Percentiles rank a stretch among this genome's conserved stretches.
phyloP scores from a whole-genome alignment of 495 filamentous ascomycete genomes.

The Hypoxylon lenormandii region DNA sequence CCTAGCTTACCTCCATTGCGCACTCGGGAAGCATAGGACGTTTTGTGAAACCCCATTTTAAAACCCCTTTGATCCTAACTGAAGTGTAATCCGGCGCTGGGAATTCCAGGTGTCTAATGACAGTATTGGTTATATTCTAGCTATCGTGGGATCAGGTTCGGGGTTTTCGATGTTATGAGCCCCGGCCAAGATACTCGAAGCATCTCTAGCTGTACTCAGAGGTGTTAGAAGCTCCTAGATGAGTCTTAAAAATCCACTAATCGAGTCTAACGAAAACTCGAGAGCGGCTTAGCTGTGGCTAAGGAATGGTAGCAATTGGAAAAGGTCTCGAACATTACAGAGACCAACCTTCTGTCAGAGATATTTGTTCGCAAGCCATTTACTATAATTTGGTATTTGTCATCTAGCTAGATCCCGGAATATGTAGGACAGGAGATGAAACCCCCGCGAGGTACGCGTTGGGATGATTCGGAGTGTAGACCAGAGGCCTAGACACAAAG shows the following conservation, averaged over 20 bases:
- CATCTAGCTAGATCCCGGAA: conserved; percentile 10
- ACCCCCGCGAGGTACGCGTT: conserved; percentile 12
- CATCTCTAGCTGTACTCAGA: background rate
- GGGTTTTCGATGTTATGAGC: conserved; percentile 1
- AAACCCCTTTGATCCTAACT: too few species aligned
- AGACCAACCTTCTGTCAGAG: too few species aligned
- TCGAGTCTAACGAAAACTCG: too few species aligned
- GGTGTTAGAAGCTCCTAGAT: background rate
- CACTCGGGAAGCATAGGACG: too few species aligned
- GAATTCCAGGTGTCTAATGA: background rate
- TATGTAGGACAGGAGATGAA: conserved; percentile 15
- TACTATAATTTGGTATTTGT: background rate
- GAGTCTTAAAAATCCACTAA: background rate
- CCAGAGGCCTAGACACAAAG: background rate
- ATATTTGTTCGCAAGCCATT: too few species aligned
- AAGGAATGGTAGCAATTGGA: background rate
- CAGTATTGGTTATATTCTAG: background rate
- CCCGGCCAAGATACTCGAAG: conserved; percentile 18
- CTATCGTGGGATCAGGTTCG: background rate
- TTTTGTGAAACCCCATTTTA: too few species aligned
- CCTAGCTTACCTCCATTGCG: too few species aligned
- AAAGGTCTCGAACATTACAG: too few species aligned
- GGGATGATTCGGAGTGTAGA: conserved; percentile 20
- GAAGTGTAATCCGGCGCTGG: too few species aligned
- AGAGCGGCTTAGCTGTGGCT: too few species aligned